phyloP scores from a whole-genome alignment of 1,284 basidiomycete genomes.

The Apiotrichum montevideense region DNA sequence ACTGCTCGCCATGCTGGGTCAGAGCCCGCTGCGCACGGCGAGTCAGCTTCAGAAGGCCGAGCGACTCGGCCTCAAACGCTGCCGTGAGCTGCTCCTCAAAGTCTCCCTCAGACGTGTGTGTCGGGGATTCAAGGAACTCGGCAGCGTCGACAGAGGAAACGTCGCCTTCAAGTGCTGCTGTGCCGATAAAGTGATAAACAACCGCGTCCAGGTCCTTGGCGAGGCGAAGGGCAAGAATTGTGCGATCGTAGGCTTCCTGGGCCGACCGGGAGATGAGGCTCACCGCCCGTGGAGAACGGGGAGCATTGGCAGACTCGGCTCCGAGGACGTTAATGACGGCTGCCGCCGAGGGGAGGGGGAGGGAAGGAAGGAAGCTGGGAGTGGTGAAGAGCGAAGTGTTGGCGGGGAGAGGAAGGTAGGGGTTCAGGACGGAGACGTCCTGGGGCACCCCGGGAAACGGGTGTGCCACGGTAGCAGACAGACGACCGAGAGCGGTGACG shows the following conservation, averaged over 20 bases:
- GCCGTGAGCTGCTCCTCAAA: constrained; percentile 48
- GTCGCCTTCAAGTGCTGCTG: constrained; percentile 38
- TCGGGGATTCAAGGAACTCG: constrained; percentile 27
- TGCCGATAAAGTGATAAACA: constrained; percentile 73
- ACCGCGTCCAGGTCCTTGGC: constrained; percentile 57
- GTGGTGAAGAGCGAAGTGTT: constrained; percentile 36
- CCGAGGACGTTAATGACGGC: constrained; percentile 35
- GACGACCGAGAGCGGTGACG: constrained; percentile 31
- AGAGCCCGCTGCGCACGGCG: constrained; percentile 58
- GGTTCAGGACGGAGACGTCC: constrained; percentile 33
- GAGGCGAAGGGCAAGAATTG: constrained; percentile 62
- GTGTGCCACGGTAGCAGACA: constrained; percentile 37
- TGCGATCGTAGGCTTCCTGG: constrained; percentile 66
- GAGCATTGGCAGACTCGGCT: constrained; percentile 27
- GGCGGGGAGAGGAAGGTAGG: constrained; percentile 41
- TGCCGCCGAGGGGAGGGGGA: constrained; percentile 25
- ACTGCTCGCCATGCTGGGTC: constrained; percentile 45
- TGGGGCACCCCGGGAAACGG: constrained; percentile 27
- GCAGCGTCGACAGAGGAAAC: constrained; percentile 58
- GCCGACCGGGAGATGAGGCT: constrained; percentile 59
- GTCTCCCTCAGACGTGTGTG: constrained; percentile 51
- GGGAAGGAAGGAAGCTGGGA: constrained; percentile 34
- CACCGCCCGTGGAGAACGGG: constrained; percentile 41
- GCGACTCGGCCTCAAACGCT: constrained; percentile 59
- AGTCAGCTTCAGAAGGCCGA: constrained; percentile 59